Evolutionary conservation across 768 basidiomycete genomes (phyloP).

Genomic region (Serendipita sp.): DNA sequence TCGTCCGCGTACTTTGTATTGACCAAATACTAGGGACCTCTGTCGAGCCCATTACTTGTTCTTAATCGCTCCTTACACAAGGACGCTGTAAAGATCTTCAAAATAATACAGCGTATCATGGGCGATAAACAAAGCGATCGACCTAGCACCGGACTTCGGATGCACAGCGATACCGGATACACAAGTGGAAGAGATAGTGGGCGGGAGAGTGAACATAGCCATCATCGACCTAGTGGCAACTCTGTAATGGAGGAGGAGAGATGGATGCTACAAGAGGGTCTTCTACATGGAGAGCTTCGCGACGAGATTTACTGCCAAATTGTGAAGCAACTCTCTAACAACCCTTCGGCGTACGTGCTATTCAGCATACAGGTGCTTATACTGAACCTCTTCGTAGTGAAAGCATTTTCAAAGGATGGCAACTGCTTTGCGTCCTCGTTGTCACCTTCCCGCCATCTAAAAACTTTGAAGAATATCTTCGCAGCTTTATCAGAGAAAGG

Average conservation of each 20-base stretch:
- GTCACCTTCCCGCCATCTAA: constrained; percentile 87
- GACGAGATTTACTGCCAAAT: constrained; percentile 91
- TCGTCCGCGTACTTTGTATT: constrained; percentile 6
- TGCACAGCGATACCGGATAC: constrained; percentile 19
- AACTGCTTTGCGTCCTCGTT: constrained; percentile 77
- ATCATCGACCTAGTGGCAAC: not conserved
- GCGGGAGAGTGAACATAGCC: not conserved
- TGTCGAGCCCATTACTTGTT: constrained; percentile 59
- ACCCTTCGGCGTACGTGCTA: constrained; percentile 54
- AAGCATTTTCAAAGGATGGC: constrained; percentile 83
- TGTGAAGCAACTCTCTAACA: constrained; percentile 79
- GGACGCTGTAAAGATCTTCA: constrained; percentile 75
- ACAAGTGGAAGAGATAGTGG: constrained; percentile 10
- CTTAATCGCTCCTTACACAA: constrained; percentile 48
- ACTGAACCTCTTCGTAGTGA: constrained; percentile 33
- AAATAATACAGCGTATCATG: constrained; percentile 84
- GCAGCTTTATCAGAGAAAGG: constrained; percentile 60
- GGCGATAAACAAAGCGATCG: constrained; percentile 43
- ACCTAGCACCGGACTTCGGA: constrained; percentile 20
- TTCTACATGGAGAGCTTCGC: constrained; percentile 65
- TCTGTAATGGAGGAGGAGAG: constrained; percentile 50
- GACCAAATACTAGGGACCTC: constrained; percentile 29
- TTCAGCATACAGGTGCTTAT: not conserved
- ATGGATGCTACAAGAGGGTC: constrained; percentile 68
- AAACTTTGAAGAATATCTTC: constrained; percentile 75